Conservation (phyloP, 2,329 filamentous ascomycete genomes). For the Colletotrichum lentis region DNA sequence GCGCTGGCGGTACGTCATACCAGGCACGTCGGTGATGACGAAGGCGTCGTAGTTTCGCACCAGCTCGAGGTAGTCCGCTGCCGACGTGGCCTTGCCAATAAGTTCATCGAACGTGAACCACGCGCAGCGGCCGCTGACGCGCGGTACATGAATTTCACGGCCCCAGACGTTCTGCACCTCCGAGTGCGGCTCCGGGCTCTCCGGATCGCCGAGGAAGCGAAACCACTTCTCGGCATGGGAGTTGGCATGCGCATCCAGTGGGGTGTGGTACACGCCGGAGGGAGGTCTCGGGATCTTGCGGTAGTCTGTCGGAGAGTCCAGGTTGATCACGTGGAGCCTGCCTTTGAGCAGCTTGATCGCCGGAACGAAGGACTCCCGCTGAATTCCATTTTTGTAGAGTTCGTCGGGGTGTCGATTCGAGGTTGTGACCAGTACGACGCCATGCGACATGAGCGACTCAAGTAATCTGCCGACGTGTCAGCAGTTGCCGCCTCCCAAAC, state of each 20-base stretch:
- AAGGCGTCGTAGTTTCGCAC: slow-evolving; percentile 91
- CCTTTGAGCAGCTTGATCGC: slow-evolving; percentile 92
- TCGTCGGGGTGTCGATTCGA: slow-evolving; percentile 97
- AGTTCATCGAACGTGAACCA: slow-evolving; percentile 94
- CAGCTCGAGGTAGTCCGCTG: slow-evolving; percentile 94
- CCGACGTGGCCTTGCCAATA: slow-evolving; percentile 86
- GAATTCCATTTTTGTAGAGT: slow-evolving; percentile 97
- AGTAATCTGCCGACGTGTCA: slow-evolving; percentile 65
- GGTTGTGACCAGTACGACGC: slow-evolving; percentile 95
- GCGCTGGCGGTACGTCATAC: slow-evolving; percentile 85
- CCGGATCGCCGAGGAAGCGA: slow-evolving; percentile 86
- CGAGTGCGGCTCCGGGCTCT: slow-evolving; percentile 76
- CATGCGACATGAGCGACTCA: slow-evolving; percentile 91
- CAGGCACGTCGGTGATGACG: slow-evolving; percentile 88
- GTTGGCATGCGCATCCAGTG: slow-evolving; percentile 78
- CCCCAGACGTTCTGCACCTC: slow-evolving; percentile 92
- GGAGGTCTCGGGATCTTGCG: slow-evolving; percentile 94
- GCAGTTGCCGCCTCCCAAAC: slow-evolving; percentile 2
- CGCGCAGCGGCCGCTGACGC: slow-evolving; percentile 85
- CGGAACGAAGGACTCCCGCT: slow-evolving; percentile 92
- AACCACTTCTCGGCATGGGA: slow-evolving; percentile 96
- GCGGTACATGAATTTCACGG: slow-evolving; percentile 84
- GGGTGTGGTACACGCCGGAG: slow-evolving; percentile 92
- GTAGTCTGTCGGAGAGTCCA: slow-evolving; percentile 95
- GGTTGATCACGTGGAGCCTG: slow-evolving; percentile 86